phyloP scores from a whole-genome alignment of 495 filamentous ascomycete species.

The Penicillium arizonense region DNA sequence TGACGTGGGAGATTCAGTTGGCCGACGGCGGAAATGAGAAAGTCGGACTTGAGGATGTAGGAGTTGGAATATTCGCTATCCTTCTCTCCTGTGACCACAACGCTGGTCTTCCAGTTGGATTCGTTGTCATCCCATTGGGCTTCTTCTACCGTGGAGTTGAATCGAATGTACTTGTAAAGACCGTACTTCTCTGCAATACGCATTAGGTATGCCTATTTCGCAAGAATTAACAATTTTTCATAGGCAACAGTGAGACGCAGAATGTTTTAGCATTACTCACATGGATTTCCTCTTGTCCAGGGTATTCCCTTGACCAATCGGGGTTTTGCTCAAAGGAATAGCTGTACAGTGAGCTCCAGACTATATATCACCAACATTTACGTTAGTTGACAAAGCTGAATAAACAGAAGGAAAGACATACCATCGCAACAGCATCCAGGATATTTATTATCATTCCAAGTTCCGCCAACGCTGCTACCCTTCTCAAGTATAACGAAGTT shows the following conservation, averaged over 20 bases:
- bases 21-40: slow-evolving; percentile 64
- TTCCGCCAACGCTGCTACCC: slow-evolving; percentile 52
- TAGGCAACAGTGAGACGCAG: neutral
- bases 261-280: slow-evolving; percentile 27
- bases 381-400: neutral
- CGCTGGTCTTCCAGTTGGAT: slow-evolving; percentile 53
- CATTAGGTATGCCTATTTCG: slow-evolving; percentile 51
- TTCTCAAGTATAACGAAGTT: slow-evolving; percentile 58
- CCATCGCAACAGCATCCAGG: slow-evolving; percentile 55
- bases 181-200: slow-evolving; percentile 58
- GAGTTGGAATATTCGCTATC: slow-evolving; percentile 41
- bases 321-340: slow-evolving; percentile 67
- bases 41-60: slow-evolving; percentile 51
- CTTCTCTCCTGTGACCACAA: slow-evolving; percentile 43
- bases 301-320: slow-evolving; percentile 62
- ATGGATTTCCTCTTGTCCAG: slow-evolving; percentile 62
- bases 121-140: slow-evolving; percentile 55
- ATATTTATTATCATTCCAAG: slow-evolving; percentile 56
- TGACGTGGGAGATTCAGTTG: slow-evolving; percentile 59
- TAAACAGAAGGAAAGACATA: slow-evolving; percentile 10
- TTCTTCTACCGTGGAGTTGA: slow-evolving; percentile 50
- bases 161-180: slow-evolving; percentile 55
- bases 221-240: neutral
- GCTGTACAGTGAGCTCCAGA: slow-evolving; percentile 55
- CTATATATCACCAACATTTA: slow-evolving; percentile 17